These are phyloP conservation scores for Candida taoyuanica DNA, from an alignment of 805 yeast genomes.

Conservation along the genomic window DNA sequence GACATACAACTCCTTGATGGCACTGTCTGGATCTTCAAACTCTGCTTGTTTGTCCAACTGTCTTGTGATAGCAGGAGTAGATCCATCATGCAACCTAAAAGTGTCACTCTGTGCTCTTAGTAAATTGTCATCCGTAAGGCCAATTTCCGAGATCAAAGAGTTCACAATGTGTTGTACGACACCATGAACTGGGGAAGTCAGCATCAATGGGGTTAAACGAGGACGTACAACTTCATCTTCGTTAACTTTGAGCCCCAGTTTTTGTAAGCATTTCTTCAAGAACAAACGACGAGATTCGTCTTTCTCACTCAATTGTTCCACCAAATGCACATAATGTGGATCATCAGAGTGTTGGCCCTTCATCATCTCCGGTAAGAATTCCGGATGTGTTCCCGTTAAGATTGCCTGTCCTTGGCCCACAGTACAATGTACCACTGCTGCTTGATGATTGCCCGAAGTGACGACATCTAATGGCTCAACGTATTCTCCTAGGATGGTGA, in stretches of 20 bases:
- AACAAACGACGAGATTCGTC: slow-evolving; percentile 52
- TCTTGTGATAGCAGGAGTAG: slow-evolving; percentile 17
- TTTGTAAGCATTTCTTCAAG: slow-evolving; percentile 49
- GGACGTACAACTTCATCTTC: slow-evolving; percentile 50
- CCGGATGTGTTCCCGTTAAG: slow-evolving; percentile 87
- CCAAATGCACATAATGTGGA: slow-evolving; percentile 31
- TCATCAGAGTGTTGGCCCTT: slow-evolving; percentile 32
- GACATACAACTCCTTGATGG: slow-evolving; percentile 51
- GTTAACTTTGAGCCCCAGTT: slow-evolving; percentile 68
- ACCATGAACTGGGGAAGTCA: slow-evolving; percentile 39
- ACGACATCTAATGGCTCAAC: slow-evolving; percentile 49
- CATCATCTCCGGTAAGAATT: slow-evolving; percentile 58
- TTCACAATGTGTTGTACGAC: slow-evolving; percentile 31
- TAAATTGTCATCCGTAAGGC: slow-evolving; percentile 32
- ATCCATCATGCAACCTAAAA: slow-evolving; percentile 45
- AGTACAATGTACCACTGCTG: slow-evolving; percentile 68
- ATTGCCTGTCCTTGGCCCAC: slow-evolving; percentile 75
- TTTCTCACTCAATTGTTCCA: slow-evolving; percentile 36
- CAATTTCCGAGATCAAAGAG: slow-evolving; percentile 30
- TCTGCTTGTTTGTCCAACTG: slow-evolving; percentile 29
- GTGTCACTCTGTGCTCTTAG: slow-evolving; percentile 54
- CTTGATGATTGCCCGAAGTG: slow-evolving; percentile 41
- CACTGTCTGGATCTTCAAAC: slow-evolving; percentile 52
- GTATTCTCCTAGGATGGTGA: slow-evolving; percentile 72
- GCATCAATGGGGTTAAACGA: slow-evolving; percentile 58